Conservation (phyloP, 2,329 filamentous ascomycete species). For the Cercospora sesami region DNA sequence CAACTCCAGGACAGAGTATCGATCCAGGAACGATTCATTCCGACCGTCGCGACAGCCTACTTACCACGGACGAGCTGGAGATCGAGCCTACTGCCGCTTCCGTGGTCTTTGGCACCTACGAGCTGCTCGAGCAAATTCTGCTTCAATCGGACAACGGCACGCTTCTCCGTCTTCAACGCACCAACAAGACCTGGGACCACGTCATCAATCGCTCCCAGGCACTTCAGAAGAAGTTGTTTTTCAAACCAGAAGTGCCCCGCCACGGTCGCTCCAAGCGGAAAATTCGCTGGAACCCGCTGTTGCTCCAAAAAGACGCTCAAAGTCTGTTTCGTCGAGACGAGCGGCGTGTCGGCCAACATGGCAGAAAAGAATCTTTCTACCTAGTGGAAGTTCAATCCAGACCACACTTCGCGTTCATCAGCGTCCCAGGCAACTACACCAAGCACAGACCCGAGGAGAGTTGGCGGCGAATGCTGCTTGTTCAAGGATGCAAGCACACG, state of each 20-base stretch:
- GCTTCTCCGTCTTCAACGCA: constrained; percentile 7
- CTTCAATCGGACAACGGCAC: constrained; percentile 5
- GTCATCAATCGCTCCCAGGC: constrained; percentile 16
- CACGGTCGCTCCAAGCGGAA: background rate
- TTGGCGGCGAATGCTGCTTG: constrained; percentile 1
- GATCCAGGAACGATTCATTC: background rate
- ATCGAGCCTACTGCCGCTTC: background rate
- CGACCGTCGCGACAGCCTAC: background rate
- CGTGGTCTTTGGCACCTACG: constrained; percentile 18
- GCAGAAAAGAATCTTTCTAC: no score
- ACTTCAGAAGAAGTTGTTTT: constrained; percentile 15
- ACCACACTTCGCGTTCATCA: background rate
- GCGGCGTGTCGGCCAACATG: background rate
- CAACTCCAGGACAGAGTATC: background rate
- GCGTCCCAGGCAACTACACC: background rate
- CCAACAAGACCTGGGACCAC: constrained; percentile 18
- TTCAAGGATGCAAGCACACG: background rate
- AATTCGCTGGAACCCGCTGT: background rate
- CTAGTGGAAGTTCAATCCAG: background rate
- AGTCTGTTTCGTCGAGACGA: no score
- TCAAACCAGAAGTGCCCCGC: background rate
- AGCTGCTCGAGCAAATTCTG: constrained; percentile 19
- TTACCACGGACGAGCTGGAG: background rate
- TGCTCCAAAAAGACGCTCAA: background rate
- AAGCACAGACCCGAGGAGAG: background rate